Conservation (phyloP, 306 rosid species). For the Neltuma alba region DNA sequence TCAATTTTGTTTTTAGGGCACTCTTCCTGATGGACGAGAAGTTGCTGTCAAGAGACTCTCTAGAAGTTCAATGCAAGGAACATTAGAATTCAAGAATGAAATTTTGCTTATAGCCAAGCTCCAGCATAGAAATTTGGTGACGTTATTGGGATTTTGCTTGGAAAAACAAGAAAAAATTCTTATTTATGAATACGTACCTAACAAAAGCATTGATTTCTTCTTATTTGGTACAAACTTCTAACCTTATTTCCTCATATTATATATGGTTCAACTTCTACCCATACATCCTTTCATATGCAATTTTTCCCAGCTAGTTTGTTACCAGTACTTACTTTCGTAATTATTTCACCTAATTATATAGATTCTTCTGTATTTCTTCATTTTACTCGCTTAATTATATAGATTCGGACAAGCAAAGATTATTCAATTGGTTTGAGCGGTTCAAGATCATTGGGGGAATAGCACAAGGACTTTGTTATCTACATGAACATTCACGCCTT, state of each 20-base stretch:
- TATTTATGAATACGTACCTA: neutral
- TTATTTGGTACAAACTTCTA: neutral
- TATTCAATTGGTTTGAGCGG: conserved; percentile 35
- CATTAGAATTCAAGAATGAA: neutral
- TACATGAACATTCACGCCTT: neutral
- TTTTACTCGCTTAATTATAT: too few relatives aligned
- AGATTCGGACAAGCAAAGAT: conserved; percentile 19
- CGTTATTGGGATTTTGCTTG: neutral
- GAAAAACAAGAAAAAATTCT: neutral
- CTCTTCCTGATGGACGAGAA: neutral
- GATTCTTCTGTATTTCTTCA: too few relatives aligned
- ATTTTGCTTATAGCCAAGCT: neutral
- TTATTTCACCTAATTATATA: neutral
- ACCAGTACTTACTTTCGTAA: neutral
- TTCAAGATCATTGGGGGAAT: conserved; percentile 22
- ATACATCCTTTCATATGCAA: neutral
- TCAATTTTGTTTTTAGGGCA: neutral
- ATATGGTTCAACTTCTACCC: too few relatives aligned
- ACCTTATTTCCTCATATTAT: too few relatives aligned
- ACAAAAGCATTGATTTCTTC: neutral
- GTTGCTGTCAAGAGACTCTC: neutral
- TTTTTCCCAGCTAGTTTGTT: neutral
- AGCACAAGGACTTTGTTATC: neutral
- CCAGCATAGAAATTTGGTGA: neutral
- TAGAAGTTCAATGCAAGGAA: neutral